Base-by-base conservation (phyloP, 106 monocot species). In the Alisma plantagoaquatica region DNA sequence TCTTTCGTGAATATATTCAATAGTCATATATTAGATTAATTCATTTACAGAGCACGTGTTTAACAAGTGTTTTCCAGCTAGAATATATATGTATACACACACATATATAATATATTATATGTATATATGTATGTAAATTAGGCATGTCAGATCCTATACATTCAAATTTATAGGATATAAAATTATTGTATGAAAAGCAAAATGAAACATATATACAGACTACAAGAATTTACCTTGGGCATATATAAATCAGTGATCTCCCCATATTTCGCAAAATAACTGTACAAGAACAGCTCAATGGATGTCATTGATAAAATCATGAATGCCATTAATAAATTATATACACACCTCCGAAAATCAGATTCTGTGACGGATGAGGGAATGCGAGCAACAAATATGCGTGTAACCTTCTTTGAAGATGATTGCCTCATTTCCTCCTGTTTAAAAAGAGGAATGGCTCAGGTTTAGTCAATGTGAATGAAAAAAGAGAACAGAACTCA, bases 351-450 rank as follows among this genome's bases (percentile, higher is more conserved):
- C 32, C 90, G 63, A 46, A 98, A 90, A 71, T 68, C 74, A 28
- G 78, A 64, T 38, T 98, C 98, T 22, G 81, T 81, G 23, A 90
- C 82, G 28, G 85, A 71, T 30, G 72, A 71, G 53, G 89, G 85
- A 27, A 98, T 98, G 58, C 84, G 78, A n/a, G 98, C 98, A 33
- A 98, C 89, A 82, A 98, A 98, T 64, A 98, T 90, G 32, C 98
- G 62, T 31, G 89, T 98, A 44, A 76, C 79, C 53, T 98, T 98
- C 53, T 90, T 98, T 27, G 57, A 52, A 44, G 52, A 55, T 27
- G 81, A 62, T 33, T 25, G 46, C 51, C 71, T 89, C 98, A 98
- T 98, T 77, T 98, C 90, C 70, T 98, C 98, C 98, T 98, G 64
- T 18, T 57, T 51, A 15, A 57, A 27, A 53, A 47, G 22, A 43